phyloP scores from a whole-genome alignment of 2,329 filamentous ascomycete species.

The Pseudogymnoascus sp. region DNA sequence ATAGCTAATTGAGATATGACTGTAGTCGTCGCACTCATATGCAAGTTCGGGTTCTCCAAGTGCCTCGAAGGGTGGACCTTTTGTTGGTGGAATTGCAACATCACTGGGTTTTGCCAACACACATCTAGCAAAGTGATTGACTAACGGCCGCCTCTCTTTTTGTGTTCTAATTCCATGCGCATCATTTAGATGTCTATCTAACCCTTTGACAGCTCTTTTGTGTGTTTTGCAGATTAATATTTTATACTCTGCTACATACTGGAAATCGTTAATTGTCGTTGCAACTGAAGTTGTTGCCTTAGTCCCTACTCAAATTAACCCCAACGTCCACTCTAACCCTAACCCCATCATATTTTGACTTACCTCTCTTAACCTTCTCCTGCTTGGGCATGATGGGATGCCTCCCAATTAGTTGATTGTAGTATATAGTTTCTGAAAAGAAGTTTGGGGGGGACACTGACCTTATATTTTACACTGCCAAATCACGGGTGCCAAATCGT shows the following conservation, averaged over 20 bases:
- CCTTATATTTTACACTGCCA: neutral
- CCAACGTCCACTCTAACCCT: neutral
- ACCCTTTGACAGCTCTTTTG: neutral
- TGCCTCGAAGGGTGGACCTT: neutral
- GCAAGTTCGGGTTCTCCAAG: neutral
- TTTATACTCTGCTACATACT: neutral
- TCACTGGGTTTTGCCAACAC: neutral
- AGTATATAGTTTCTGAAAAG: neutral
- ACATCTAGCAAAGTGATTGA: neutral
- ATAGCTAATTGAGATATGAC: neutral
- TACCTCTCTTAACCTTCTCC: neutral
- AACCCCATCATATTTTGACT: neutral
- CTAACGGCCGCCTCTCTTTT: neutral
- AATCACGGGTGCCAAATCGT: neutral
- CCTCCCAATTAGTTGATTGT: neutral
- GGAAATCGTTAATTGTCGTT: neutral
- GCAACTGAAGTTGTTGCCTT: neutral
- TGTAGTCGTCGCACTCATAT: neutral
- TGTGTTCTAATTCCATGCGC: neutral
- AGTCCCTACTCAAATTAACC: neutral
- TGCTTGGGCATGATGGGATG: neutral
- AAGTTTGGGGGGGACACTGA: neutral
- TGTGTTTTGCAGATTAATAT: neutral
- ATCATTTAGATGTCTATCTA: neutral
- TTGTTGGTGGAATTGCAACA: neutral